Evolutionary conservation across 1,284 basidiomycete species (phyloP).

Genomic region (Xerocomus subilludens): DNA sequence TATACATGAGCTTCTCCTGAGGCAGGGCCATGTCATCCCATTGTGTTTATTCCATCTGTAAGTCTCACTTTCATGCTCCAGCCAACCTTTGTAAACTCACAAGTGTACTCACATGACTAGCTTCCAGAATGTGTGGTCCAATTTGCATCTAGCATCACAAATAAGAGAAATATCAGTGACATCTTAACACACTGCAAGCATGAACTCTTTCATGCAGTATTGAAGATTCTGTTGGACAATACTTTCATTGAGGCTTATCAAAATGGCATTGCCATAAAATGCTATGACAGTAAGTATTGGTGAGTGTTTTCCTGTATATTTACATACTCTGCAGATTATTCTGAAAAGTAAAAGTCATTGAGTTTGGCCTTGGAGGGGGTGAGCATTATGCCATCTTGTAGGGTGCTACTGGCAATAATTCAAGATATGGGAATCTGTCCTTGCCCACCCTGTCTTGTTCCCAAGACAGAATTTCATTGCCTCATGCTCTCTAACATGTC

Average conservation of each 20-base stretch:
- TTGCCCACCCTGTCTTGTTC: conserved; percentile 47
- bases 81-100: conserved; percentile 26
- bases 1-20: conserved; percentile 46
- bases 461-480: conserved; percentile 28
- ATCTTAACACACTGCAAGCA: conserved; percentile 48
- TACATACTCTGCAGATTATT: conserved; percentile 54
- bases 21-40: conserved; percentile 49
- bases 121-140: conserved; percentile 46
- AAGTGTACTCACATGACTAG: conserved; percentile 47
- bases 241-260: conserved; percentile 51
- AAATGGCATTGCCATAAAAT: conserved; percentile 49
- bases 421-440: conserved; percentile 39
- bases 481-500: conserved; percentile 36
- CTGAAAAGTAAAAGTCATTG: conserved; percentile 51
- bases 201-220: conserved; percentile 53
- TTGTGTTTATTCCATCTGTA: conserved; percentile 54
- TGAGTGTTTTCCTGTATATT: conserved; percentile 51
- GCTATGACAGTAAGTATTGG: conserved; percentile 44
- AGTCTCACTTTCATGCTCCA: conserved; percentile 3
- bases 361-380: too few relatives aligned
- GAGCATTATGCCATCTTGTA: too few relatives aligned
- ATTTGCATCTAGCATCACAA: conserved; percentile 44
- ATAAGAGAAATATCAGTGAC: conserved; percentile 37
- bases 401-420: conserved; percentile 44
- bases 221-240: conserved; percentile 48